phyloP scores from a whole-genome alignment of 1,139 yeast species.

The Meyerozyma carpophila region DNA sequence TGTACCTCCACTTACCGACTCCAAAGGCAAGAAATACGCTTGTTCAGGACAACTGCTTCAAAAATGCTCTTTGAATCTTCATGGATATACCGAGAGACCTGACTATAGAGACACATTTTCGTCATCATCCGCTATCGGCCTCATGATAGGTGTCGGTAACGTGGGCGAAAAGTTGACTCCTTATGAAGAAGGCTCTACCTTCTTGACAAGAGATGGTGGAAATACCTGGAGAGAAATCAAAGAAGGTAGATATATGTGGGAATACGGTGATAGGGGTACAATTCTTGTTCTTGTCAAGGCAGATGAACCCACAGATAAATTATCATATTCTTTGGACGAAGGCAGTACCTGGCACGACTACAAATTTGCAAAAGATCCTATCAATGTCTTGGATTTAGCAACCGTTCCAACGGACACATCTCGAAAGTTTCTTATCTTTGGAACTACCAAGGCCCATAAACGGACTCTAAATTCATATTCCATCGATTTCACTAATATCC shows the following conservation, averaged over 20 bases:
- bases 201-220: constrained; percentile 84
- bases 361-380: constrained; percentile 53
- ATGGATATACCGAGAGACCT: constrained; percentile 83
- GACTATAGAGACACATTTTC: constrained; percentile 84
- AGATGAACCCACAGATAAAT: constrained; percentile 48
- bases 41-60: constrained; percentile 50
- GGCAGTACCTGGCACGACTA: constrained; percentile 74
- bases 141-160: constrained; percentile 83
- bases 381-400: constrained; percentile 65
- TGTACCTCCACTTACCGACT: constrained; percentile 61
- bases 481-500: constrained; percentile 67
- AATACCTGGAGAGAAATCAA: constrained; percentile 75
- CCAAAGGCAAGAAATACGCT: constrained; percentile 51
- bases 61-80: constrained; percentile 77
- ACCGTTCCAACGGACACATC: constrained; percentile 92
- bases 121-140: constrained; percentile 84
- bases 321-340: constrained; percentile 70
- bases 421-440: constrained; percentile 59
- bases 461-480: constrained; percentile 33
- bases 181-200: constrained; percentile 57
- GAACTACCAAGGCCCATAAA: constrained; percentile 11
- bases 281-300: constrained; percentile 68
- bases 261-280: constrained; percentile 92
- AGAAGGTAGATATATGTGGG: constrained; percentile 84
- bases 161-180: constrained; percentile 65